Base-by-base conservation (phyloP, 768 basidiomycete genomes). In the Coprinopsis sp. region DNA sequence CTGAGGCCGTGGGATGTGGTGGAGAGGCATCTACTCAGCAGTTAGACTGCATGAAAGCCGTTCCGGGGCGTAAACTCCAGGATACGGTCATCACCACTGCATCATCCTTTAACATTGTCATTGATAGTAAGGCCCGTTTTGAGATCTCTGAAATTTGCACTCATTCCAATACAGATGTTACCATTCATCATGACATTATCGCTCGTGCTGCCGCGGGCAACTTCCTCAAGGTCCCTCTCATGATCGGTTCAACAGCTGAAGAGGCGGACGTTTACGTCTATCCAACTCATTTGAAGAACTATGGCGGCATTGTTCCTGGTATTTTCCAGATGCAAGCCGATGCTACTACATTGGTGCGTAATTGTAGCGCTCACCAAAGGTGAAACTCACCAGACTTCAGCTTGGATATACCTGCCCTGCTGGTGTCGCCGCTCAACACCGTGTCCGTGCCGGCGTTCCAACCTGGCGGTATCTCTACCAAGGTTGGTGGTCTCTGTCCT, bases 221-320 rank as follows among this genome's bases (percentile, higher is more conserved):
- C 31, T 64, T 65, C 52, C 49, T 63, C 13, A 50, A 56, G 22
- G 60, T 65, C 1, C 63, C 65, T 10, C 39, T 59, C 27, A 47
- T 66, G 3, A 52, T 49, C 24, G 69, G 69, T n/a, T 63, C 53
- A 6, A 61, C 54, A 8, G 45, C 56, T 29, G 57, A 69, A 16
- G 68, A 71, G 36, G 61, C 44, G 8, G 67, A 71, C 40, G 58
- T 67, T 30, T 64, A 67, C n/a, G n/a, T n/a, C n/a, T n/a, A n/a
- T n/a, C n/a, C n/a, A n/a, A n/a, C n/a, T n/a, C n/a, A n/a, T n/a
- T n/a, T n/a, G n/a, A n/a, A n/a, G n/a, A n/a, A n/a, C n/a, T n/a
- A n/a, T n/a, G n/a, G n/a, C n/a, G n/a, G n/a, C n/a, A n/a, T n/a
- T n/a, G n/a, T n/a, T n/a, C n/a, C n/a, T n/a, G n/a, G n/a, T n/a